phyloP scores from a whole-genome alignment of 2,329 filamentous ascomycete species.

The Colletotrichum sp. region DNA sequence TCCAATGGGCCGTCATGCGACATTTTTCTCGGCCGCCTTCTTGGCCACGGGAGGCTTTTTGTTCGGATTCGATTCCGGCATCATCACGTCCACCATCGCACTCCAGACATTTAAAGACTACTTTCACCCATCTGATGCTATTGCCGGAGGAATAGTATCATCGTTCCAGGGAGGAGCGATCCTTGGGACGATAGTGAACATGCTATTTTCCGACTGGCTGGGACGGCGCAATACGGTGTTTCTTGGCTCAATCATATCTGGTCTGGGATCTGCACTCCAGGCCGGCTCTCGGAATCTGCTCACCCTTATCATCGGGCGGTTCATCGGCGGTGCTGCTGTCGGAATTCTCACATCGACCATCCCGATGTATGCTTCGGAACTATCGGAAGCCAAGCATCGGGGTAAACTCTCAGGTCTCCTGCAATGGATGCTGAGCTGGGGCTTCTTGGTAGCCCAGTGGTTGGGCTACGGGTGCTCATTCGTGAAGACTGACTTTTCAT shows the following conservation, averaged over 20 bases:
- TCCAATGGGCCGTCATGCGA: constrained; percentile 15
- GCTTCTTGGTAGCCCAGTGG: constrained; percentile 44
- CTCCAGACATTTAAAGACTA: constrained; percentile 40
- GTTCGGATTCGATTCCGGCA: constrained; percentile 54
- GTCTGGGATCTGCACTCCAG: constrained; percentile 34
- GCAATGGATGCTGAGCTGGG: constrained; percentile 50
- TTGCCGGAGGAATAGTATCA: constrained; percentile 29
- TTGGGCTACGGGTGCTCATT: constrained; percentile 36
- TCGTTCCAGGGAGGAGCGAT: constrained; percentile 33
- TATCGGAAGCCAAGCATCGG: constrained; percentile 41
- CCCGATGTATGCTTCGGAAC: constrained; percentile 50
- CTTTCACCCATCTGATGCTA: constrained; percentile 41
- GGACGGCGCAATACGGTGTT: constrained; percentile 35
- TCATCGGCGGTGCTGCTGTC: constrained; percentile 54
- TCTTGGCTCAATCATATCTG: constrained; percentile 31
- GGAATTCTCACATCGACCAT: constrained; percentile 51
- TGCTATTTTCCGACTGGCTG: constrained; percentile 32
- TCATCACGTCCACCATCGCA: constrained; percentile 41
- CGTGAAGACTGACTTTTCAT: constrained; percentile 30
- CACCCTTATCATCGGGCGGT: constrained; percentile 55
- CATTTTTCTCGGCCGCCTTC: constrained; percentile 27
- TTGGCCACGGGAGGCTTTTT: constrained; percentile 31
- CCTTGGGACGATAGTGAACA: constrained; percentile 31
- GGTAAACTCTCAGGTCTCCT: constrained; percentile 44
- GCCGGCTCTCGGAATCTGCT: constrained; percentile 32